A percentile compares a stretch with the other conserved stretches of the same genome.
Conservation (phyloP, 1,284 basidiomycete species). For the Malassezia yamatoensis region DNA sequence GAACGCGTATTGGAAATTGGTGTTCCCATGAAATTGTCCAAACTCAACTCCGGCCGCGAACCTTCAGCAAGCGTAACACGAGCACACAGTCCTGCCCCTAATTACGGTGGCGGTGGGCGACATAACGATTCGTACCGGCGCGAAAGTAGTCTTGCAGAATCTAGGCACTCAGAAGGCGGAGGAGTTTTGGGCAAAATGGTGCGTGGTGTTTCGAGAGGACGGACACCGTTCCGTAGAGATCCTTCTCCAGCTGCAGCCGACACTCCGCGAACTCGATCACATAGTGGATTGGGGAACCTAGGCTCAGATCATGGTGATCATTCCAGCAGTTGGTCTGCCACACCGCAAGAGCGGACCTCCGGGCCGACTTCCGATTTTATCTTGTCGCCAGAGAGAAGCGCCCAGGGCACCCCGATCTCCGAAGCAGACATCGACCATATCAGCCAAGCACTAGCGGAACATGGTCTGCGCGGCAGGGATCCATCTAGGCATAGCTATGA, state of each 20-base stretch:
- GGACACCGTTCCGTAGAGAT: not conserved
- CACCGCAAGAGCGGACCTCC: not conserved
- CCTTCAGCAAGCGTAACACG: slow-evolving; percentile 3
- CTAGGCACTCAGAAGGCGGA: not conserved
- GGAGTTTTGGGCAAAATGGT: slow-evolving; percentile 14
- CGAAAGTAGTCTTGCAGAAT: not conserved
- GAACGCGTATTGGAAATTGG: slow-evolving; percentile 44
- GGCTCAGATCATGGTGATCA: not conserved
- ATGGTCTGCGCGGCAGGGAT: not conserved
- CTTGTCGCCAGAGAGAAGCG: not conserved
- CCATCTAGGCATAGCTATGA: not conserved
- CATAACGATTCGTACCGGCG: not conserved
- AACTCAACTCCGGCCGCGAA: slow-evolving; percentile 7
- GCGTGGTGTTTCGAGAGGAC: slow-evolving; percentile 13
- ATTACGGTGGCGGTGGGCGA: slow-evolving; percentile 8
- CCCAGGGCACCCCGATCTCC: not conserved
- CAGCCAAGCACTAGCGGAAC: slow-evolving; percentile 3
- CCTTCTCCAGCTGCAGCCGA: not conserved
- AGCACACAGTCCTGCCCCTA: slow-evolving; percentile 3
- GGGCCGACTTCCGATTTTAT: not conserved
- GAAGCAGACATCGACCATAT: slow-evolving; percentile 11
- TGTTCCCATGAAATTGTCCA: slow-evolving; percentile 17
- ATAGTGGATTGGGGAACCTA: not conserved
- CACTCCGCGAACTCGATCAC: not conserved
- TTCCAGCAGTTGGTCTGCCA: slow-evolving; percentile 1